Conservation (phyloP, 495 filamentous ascomycete species). For the Penicillium steckii region DNA sequence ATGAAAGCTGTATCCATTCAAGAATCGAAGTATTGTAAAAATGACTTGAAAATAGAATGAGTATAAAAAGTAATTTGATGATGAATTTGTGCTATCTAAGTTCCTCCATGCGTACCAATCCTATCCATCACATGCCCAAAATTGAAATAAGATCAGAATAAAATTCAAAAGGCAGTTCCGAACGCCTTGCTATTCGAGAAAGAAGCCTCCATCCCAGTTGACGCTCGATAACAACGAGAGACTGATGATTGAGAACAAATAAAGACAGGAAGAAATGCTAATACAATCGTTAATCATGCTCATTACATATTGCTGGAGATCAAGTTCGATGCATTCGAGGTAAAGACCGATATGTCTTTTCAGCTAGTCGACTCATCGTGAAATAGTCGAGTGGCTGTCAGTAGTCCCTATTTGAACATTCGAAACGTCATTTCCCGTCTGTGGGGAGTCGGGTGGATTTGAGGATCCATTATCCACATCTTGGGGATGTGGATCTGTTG, state of each 20-base stretch:
- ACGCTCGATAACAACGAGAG: neutral
- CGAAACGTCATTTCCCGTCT: constrained; percentile 6
- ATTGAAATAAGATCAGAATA: neutral
- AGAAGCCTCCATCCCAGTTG: neutral
- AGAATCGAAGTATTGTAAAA: too few relatives aligned
- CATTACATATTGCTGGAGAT: constrained; percentile 3
- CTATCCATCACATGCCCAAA: neutral
- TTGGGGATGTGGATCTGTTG: constrained; percentile 15
- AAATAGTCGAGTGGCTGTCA: constrained; percentile 2
- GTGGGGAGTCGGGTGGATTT: constrained; percentile 5
- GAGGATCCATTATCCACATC: constrained; percentile 4
- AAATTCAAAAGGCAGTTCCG: neutral
- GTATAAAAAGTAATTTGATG: too few relatives aligned
- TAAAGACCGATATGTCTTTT: neutral
- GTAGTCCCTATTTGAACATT: neutral
- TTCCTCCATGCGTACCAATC: neutral
- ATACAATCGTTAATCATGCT: constrained; percentile 23
- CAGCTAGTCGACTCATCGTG: neutral
- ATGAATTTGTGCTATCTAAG: neutral
- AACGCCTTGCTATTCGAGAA: constrained; percentile 4
- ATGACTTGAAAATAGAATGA: too few relatives aligned
- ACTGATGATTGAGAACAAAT: neutral
- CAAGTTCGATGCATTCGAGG: neutral
- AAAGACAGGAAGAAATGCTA: constrained; percentile 8
- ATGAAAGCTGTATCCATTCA: too few relatives aligned